These are phyloP conservation scores for Aspergillus tubingensis DNA, from an alignment of 2,329 filamentous ascomycete species.

Conservation along the genomic window DNA sequence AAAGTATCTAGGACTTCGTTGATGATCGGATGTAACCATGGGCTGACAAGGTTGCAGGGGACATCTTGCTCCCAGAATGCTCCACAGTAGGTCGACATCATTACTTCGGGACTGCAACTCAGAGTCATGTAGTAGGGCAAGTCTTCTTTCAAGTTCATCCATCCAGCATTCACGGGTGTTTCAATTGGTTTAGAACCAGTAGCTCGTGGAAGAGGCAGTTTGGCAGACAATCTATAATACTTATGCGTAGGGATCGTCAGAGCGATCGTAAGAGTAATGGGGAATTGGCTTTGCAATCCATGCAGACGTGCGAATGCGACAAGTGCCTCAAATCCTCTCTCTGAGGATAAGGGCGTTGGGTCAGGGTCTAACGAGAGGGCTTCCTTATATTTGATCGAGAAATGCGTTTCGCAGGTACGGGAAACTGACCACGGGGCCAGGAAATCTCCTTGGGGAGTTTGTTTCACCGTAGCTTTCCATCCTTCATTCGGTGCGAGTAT, in stretches of 20 bases:
- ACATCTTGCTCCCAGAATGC: constrained; percentile 19
- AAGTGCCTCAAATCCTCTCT: constrained; percentile 13
- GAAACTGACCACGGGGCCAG: constrained; percentile 18
- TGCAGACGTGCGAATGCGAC: constrained; percentile 14
- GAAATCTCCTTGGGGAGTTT: constrained; percentile 1
- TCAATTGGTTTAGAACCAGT: fast-evolving
- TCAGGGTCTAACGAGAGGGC: too few relatives aligned
- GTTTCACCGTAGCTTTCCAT: constrained; percentile 17
- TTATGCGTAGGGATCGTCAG: constrained; percentile 17
- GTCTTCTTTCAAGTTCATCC: constrained; percentile 10
- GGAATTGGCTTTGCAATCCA: constrained; percentile 17
- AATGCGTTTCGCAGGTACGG: not conserved
- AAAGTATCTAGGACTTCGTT: constrained; percentile 7
- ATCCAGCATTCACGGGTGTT: not conserved
- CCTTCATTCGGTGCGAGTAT: constrained; percentile 19
- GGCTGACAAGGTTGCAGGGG: constrained; percentile 21
- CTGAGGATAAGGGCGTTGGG: constrained; percentile 9
- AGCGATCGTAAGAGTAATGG: constrained; percentile 18
- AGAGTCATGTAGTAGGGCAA: constrained; percentile 21
- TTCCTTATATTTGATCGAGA: not conserved
- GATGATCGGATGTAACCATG: constrained; percentile 22
- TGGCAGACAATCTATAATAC: constrained; percentile 7
- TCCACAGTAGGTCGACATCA: constrained; percentile 19
- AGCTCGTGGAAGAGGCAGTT: constrained; percentile 13
- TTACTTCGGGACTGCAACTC: constrained; percentile 17